Evolutionary conservation across 139 green algal genomes (phyloP).

Genomic region (Asterochloris sp.): DNA sequence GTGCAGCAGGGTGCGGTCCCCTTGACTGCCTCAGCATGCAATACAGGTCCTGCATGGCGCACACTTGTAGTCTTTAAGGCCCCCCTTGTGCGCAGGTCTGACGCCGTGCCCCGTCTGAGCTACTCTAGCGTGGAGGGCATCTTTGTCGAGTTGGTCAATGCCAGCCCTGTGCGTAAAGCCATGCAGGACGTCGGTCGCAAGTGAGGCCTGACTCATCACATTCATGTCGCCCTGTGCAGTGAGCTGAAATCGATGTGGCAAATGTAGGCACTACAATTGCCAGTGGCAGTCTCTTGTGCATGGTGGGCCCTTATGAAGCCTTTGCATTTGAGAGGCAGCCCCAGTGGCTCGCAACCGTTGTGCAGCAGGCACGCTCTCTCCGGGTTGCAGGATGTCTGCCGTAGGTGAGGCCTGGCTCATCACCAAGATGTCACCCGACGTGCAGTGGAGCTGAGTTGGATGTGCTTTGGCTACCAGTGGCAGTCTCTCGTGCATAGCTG

Average conservation of each 20-base stretch:
- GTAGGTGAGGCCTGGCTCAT: background rate
- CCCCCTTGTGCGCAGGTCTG: slow-evolving; percentile 12
- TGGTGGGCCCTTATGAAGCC: background rate
- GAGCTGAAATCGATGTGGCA: background rate
- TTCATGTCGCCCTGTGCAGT: background rate
- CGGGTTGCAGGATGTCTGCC: background rate
- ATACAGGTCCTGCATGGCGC: background rate
- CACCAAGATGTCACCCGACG: background rate
- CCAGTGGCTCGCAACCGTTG: background rate
- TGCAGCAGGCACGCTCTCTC: background rate
- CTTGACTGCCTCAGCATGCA: too few relatives aligned
- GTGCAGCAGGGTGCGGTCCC: too few relatives aligned
- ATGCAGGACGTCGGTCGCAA: slow-evolving; percentile 12
- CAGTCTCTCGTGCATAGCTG: background rate
- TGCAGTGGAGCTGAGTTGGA: background rate
- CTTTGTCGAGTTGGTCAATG: slow-evolving; percentile 39
- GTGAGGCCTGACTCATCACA: background rate
- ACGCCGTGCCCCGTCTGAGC: slow-evolving; percentile 40
- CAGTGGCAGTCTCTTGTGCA: background rate
- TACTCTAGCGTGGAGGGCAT: slow-evolving; percentile 43
- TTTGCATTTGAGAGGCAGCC: background rate
- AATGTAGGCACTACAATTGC: background rate
- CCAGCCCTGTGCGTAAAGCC: slow-evolving; percentile 29
- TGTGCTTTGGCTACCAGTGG: background rate
- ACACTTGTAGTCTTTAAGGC: background rate